phyloP scores from a whole-genome alignment of 2,329 filamentous ascomycete genomes.

The Colletotrichum spaethianum region DNA sequence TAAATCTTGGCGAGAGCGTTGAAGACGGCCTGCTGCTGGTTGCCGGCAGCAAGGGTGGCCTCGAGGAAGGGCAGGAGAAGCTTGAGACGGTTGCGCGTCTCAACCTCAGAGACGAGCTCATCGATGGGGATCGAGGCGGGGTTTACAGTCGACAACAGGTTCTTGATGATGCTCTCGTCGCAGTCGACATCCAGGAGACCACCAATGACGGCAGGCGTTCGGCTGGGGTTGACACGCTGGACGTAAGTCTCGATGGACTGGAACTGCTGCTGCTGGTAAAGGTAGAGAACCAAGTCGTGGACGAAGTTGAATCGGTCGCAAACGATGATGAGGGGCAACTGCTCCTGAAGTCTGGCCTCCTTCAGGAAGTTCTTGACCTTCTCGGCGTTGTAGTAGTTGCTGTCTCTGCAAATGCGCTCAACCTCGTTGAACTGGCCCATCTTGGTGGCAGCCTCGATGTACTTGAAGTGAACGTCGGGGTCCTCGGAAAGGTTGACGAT shows the following conservation, averaged over 20 bases:
- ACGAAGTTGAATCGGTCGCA: constrained; percentile 99
- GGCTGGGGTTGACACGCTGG: constrained; percentile 92
- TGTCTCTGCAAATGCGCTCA: constrained; percentile 96
- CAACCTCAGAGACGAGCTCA: constrained; percentile 94
- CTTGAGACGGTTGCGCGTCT: constrained; percentile 95
- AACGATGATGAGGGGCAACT: constrained; percentile 96
- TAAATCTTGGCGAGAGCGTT: constrained; percentile 99
- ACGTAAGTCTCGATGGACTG: constrained; percentile 99
- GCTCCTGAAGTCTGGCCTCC: constrained; percentile 91
- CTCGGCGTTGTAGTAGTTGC: constrained; percentile 89
- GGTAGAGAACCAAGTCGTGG: constrained; percentile 93
- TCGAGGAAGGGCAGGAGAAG: constrained; percentile 96
- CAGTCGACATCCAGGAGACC: constrained; percentile 97
- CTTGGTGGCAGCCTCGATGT: constrained; percentile 95
- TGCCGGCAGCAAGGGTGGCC: constrained; percentile 87
- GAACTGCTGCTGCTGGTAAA: constrained; percentile 99
- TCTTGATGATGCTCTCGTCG: constrained; percentile 96
- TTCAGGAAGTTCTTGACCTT: constrained; percentile 99
- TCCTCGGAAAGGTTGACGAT: constrained; percentile 98
- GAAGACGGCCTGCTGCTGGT: constrained; percentile 96
- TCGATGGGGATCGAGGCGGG: constrained; percentile 91
- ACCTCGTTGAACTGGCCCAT: constrained; percentile 97
- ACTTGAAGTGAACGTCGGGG: constrained; percentile 97
- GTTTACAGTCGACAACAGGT: constrained; percentile 86
- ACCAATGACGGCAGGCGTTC: constrained; percentile 93